A percentile compares a stretch with the other conserved stretches of the same genome.
Evolutionary conservation across 495 filamentous ascomycete genomes (phyloP).

Genomic region (Aspergillus saccharolyticus): DNA sequence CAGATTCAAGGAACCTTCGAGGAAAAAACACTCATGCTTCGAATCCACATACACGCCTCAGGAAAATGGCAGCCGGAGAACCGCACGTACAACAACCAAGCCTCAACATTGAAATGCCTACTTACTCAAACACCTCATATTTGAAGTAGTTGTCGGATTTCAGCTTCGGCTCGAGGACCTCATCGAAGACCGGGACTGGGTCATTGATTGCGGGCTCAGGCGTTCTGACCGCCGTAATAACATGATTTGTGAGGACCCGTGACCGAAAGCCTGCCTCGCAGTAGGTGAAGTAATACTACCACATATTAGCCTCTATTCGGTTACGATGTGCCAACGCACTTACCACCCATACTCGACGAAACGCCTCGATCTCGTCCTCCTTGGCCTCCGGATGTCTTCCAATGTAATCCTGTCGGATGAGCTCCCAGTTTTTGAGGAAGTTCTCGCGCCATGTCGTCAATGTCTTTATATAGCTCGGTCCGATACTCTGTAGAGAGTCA

Average conservation of each 20-base stretch:
- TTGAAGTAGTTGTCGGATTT: neutral
- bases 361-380: conserved; percentile 55
- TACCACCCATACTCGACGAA: conserved; percentile 64
- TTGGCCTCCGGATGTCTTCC: conserved; percentile 50
- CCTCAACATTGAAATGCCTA: neutral
- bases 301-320: neutral
- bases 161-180: neutral
- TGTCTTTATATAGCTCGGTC: conserved; percentile 64
- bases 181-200: neutral
- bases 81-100: neutral
- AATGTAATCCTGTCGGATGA: conserved; percentile 51
- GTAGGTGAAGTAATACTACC: conserved; percentile 66
- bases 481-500: conserved; percentile 61
- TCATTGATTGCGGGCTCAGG: conserved; percentile 5
- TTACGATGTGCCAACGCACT: conserved; percentile 6
- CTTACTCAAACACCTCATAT: neutral
- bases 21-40: too few relatives aligned
- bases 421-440: conserved; percentile 53
- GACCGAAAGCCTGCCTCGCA: conserved; percentile 67
- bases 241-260: conserved; percentile 65
- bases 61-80: too few relatives aligned
- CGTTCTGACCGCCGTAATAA: conserved; percentile 43
- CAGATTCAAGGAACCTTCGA: too few relatives aligned
- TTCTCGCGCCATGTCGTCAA: conserved; percentile 61
- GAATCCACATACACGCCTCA: too few relatives aligned